phyloP scores from a whole-genome alignment of 2,329 filamentous ascomycete genomes.

The Gnomoniopsis smithogilvyi region DNA sequence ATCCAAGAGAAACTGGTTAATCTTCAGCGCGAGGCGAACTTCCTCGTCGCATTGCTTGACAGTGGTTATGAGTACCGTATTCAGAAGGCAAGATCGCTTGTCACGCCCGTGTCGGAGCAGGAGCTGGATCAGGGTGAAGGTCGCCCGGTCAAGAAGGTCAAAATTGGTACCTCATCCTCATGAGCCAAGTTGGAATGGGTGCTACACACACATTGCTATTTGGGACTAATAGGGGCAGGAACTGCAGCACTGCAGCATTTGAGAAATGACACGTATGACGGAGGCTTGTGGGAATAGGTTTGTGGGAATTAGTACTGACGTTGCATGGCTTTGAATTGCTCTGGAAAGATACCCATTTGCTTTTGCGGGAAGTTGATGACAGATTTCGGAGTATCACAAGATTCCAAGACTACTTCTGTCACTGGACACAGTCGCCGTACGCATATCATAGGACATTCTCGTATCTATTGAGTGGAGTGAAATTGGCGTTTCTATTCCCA shows the following conservation, averaged over 20 bases:
- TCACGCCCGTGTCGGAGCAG: neutral
- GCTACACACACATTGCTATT: neutral
- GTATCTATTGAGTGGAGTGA: slow-evolving; percentile 2
- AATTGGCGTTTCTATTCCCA: neutral
- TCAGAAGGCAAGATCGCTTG: slow-evolving; percentile 17
- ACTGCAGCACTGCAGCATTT: neutral
- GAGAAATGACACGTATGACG: neutral
- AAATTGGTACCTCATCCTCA: neutral
- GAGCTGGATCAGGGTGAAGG: neutral
- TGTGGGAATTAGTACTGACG: neutral
- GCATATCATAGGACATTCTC: neutral
- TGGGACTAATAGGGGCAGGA: neutral
- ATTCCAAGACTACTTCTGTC: neutral
- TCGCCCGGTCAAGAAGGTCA: neutral
- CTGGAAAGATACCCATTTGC: slow-evolving; percentile 13
- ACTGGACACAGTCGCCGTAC: neutral
- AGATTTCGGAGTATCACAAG: neutral
- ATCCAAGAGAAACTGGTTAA: slow-evolving; percentile 17
- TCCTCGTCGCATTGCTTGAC: slow-evolving; percentile 20
- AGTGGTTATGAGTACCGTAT: slow-evolving; percentile 20
- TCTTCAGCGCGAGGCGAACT: slow-evolving; percentile 11
- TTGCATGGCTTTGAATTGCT: neutral
- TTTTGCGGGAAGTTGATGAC: neutral
- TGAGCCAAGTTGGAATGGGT: neutral
- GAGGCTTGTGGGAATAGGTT: neutral